Evolutionary conservation across 352 stramenopile species (phyloP), one percentile per base, ranked within the genome.

Genomic region (Pythium plurisporium): DNA sequence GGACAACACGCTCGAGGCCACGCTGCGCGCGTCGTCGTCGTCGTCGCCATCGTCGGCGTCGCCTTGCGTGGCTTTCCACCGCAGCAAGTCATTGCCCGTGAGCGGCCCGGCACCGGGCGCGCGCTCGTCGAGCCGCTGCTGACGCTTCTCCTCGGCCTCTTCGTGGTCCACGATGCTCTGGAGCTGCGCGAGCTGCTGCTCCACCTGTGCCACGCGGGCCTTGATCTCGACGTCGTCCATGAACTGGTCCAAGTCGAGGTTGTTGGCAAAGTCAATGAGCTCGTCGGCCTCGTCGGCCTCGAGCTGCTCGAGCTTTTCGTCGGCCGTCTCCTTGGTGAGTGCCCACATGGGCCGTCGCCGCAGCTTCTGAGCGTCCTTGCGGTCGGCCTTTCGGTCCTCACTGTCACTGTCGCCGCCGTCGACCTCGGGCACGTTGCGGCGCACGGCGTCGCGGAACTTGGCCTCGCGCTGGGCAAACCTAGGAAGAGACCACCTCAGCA

Each of bases 181-280:
- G 26, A 98, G 67, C 55, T 95, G 88, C 23, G 79, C 74, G 44
- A 98, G 78, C 41, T 97, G 82, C 59, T 96, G 79, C 66, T 97
- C 90, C 15, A 98, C 77, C 56, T 93, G 83, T 27, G 71, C 73
- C 11, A 95, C 74, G 19, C 78, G 76, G 5, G 80, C 82, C 46
- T 94, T 95, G 62, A 92, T 72, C 65, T 95, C 82, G 17, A 94
- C 73, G 49, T 98, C 93, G 66, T 96, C 79, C 70, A 97, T 92
- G 74, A 98, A 98, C 74, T 96, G 83, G 67, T 98, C 94, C 47
- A 97, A 92, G 61, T 98, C 85, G 9, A 98, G 70, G 40, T 91
- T 87, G 54, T 97, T 90, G 26, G 89, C 92, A 72, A 98, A 98
- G 22, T 91, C 79, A 15, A 98, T 83, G 29, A 98, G 74, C 30